Conservation (phyloP, 441 rosid species). For the Gossypium lobatum region DNA sequence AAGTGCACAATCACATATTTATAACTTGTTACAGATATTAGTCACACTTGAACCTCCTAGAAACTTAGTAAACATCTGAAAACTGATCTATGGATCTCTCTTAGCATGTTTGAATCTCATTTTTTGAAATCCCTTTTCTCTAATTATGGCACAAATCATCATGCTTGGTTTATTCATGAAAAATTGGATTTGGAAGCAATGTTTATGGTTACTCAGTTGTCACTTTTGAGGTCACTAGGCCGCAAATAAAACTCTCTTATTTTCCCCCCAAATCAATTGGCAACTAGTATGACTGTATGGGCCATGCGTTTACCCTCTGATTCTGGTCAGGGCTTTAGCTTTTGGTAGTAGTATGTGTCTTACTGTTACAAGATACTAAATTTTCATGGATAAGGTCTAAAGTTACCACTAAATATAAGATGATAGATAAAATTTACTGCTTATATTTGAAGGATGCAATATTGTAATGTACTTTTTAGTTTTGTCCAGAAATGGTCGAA, state of each 20-base stretch:
- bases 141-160: not conserved
- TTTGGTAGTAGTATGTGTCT: not conserved
- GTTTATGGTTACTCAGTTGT: not conserved
- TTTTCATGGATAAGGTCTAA: not conserved
- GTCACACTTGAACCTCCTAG: not conserved
- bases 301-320: not conserved
- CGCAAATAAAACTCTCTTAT: not conserved
- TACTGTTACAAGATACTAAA: not conserved
- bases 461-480: no score
- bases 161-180: not conserved
- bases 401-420: not conserved
- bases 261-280: not conserved
- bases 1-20: not conserved
- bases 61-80: not conserved
- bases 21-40: not conserved
- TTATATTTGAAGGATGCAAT: not conserved
- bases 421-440: not conserved
- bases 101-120: not conserved
- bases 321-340: not conserved
- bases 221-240: not conserved
- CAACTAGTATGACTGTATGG: not conserved
- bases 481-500: no score
- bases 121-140: not conserved
- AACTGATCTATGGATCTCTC: not conserved
- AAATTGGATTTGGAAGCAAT: not conserved